Conservation (phyloP, 306 rosid genomes). For the Pyrus bretschneideri region DNA sequence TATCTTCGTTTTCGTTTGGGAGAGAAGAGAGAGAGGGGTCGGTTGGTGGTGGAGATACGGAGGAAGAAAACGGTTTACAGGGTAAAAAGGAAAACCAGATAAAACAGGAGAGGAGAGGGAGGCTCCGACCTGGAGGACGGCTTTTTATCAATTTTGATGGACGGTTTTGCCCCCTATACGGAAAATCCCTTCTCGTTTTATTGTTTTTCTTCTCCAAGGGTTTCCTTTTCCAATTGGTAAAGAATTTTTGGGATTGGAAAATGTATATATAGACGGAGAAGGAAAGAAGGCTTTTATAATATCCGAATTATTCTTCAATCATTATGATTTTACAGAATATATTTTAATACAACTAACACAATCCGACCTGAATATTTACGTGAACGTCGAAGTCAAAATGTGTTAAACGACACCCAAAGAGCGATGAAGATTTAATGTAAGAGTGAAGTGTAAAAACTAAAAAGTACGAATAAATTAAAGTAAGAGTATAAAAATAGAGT, state of each 20-base stretch:
- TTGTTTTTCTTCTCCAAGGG: not conserved
- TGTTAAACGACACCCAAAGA: too few species aligned
- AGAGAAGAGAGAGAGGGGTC: not conserved
- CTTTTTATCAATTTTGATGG: conserved; percentile 6
- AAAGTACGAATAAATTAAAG: too few species aligned
- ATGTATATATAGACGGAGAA: too few species aligned
- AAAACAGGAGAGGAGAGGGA: not conserved
- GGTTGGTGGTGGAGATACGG: conserved; percentile 21
- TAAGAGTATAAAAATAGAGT: too few species aligned
- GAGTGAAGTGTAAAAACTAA: too few species aligned
- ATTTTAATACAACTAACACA: too few species aligned
- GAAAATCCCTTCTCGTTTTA: not conserved
- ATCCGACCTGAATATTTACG: too few species aligned
- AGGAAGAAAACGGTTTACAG: conserved; percentile 14
- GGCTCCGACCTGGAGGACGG: not conserved
- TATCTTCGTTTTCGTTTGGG: not conserved
- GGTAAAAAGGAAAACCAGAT: not conserved
- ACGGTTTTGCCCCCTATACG: not conserved
- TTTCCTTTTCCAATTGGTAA: not conserved
- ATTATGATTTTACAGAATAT: too few species aligned
- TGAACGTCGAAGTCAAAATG: too few species aligned
- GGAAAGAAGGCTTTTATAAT: too few species aligned
- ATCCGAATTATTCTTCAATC: too few species aligned
- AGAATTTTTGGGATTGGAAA: not conserved
- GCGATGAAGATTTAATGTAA: too few species aligned